phyloP scores from a whole-genome alignment of 148 eudicot species.

The Heliamphora exappendiculata region DNA sequence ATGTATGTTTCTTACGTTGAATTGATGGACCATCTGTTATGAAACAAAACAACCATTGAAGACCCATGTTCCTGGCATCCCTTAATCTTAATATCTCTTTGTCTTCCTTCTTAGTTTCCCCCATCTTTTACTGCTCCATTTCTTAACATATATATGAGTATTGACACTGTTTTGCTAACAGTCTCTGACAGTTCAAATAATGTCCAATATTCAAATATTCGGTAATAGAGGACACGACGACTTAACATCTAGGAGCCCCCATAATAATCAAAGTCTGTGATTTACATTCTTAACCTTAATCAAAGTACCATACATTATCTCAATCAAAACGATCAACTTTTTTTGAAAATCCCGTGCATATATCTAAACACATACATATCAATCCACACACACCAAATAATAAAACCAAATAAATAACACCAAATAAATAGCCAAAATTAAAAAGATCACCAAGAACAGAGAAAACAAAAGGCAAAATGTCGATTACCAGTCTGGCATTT shows the following conservation, averaged over 20 bases:
- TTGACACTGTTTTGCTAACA: not conserved
- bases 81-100: not conserved
- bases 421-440: not conserved
- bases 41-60: not conserved
- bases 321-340: not conserved
- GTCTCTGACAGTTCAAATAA: not conserved
- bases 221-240: not conserved
- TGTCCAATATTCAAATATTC: not conserved
- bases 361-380: not conserved
- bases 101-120: not conserved
- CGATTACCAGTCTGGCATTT: constrained; percentile 5
- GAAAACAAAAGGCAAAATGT: not conserved
- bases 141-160: not conserved
- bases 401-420: too few species aligned
- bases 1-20: too few species aligned
- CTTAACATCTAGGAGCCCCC: not conserved
- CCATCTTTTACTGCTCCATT: not conserved
- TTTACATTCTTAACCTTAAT: not conserved
- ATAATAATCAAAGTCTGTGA: not conserved
- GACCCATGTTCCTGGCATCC: not conserved
- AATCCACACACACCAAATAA: too few species aligned
- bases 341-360: not conserved
- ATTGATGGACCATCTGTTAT: too few species aligned
- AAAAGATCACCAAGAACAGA: not conserved
- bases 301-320: not conserved